Percentiles rank a stretch among this genome's conserved stretches.
Evolutionary conservation across 2,329 filamentous ascomycete species (phyloP).

Genomic region (Penicillium sp.): DNA sequence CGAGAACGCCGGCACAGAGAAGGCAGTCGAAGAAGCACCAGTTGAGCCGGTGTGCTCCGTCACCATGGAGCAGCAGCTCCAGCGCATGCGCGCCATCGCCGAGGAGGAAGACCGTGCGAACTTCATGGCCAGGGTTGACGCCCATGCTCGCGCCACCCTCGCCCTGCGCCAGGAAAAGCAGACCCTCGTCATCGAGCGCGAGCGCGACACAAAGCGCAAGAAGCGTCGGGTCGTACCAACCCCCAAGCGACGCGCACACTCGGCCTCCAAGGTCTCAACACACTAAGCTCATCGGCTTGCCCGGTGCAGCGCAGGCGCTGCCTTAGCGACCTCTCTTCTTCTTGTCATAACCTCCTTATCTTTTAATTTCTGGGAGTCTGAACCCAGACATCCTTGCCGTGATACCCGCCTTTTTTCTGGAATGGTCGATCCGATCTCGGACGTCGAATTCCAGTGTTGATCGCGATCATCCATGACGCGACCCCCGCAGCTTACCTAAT

Average conservation of each 20-base stretch:
- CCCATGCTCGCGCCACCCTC: slow-evolving; percentile 44
- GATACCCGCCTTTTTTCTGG: slow-evolving; percentile 3
- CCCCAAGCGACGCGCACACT: slow-evolving; percentile 31
- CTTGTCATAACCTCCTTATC: slow-evolving; percentile 7
- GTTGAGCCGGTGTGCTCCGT: slow-evolving; percentile 28
- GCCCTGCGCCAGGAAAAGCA: slow-evolving; percentile 39
- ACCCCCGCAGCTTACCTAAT: slow-evolving; percentile 30
- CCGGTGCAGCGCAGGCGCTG: slow-evolving; percentile 24
- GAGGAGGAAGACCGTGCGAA: slow-evolving; percentile 41
- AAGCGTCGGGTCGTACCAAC: slow-evolving; percentile 31
- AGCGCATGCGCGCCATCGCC: slow-evolving; percentile 37
- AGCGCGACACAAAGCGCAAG: slow-evolving; percentile 28
- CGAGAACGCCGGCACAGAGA: slow-evolving; percentile 28
- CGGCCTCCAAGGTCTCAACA: slow-evolving; percentile 21
- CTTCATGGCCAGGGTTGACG: slow-evolving; percentile 44
- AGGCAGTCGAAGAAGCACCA: slow-evolving; percentile 29
- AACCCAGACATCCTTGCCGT: not conserved
- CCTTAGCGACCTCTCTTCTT: slow-evolving; percentile 2
- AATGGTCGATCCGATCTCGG: not conserved
- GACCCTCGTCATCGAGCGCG: slow-evolving; percentile 23
- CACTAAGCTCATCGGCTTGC: not conserved
- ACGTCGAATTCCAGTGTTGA: not conserved
- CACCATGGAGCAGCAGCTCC: slow-evolving; percentile 44
- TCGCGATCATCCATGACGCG: slow-evolving; percentile 4
- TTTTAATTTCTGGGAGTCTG: slow-evolving; percentile 10